Base-by-base conservation (phyloP, 2,329 filamentous ascomycete genomes). In the Fusarium keratoplasticum region DNA sequence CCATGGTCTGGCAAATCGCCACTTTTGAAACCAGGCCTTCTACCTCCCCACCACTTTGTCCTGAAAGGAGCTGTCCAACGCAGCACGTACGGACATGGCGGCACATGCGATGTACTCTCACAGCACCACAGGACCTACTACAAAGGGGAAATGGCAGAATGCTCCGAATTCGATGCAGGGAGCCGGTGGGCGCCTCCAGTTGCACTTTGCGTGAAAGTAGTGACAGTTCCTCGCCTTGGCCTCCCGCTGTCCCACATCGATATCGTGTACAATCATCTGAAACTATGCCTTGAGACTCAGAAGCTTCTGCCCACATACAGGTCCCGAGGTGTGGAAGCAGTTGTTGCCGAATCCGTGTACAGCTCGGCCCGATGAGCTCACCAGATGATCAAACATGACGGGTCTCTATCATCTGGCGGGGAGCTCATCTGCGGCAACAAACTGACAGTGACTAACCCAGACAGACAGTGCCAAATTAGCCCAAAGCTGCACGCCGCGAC, bases 261-360 rank as follows among this genome's bases (percentile, higher is more conserved):
- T 73, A 77, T 70, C 47, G 47, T 77, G 79, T 80, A 73, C 76
- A 69, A 79, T 79, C 70, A 75, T 80, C 65, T 80, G 79, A 80
- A 80, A 80, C 79, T 62, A 66, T 61, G 52, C 50, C 59, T 70
- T 70, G 69, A 72, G 65, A 60, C 70, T 66, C 57, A 66, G 61
- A 59, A 63, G 64, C 60, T 60, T 58, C 42, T 57, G 47, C 35
- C 54, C 59, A 65, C 55, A 38, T 58, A 52, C 31, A 64, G 50
- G 63, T 55, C 55, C 61, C 61, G 55, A 68, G 66, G 42, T 59
- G 60, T 67, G 69, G 36, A 74, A 73, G 57, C 47, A 62, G 36
- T 66, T 47, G 33, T 69, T 70, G 63, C 70, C 74, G 59, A 65
- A 74, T 73, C 42, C 61, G 66, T 77, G 33, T 64, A 68, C 50